phyloP scores from a whole-genome alignment of 208 protist genomes.

The Trypanosoma conorhini region DNA sequence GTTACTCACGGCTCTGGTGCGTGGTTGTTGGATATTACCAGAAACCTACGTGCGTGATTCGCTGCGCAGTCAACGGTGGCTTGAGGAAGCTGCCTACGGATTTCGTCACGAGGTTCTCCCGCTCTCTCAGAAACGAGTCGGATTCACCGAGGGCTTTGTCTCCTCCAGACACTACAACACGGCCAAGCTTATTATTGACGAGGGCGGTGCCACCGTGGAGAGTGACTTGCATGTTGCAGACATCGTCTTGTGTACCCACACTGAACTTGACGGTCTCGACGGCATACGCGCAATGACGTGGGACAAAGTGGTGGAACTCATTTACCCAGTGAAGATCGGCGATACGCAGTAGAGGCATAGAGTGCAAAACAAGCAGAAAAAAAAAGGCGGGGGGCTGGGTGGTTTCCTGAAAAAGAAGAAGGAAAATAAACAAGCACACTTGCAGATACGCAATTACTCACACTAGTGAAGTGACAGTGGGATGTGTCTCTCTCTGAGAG shows the following conservation, averaged over 20 bases:
- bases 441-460: background rate
- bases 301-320: constrained; percentile 80
- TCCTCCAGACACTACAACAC: constrained; percentile 72
- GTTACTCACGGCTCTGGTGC: constrained; percentile 79
- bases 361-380: constrained; percentile 17
- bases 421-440: background rate
- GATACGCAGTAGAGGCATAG: constrained; percentile 11
- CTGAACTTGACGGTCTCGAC: constrained; percentile 38
- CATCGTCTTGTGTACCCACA: constrained; percentile 76
- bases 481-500: background rate
- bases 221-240: constrained; percentile 45
- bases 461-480: background rate
- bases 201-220: constrained; percentile 72
- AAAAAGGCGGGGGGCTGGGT: background rate
- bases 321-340: constrained; percentile 67
- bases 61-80: constrained; percentile 49
- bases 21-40: constrained; percentile 87
- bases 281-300: constrained; percentile 54
- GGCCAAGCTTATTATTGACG: constrained; percentile 56
- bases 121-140: constrained; percentile 64
- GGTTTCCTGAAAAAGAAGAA: too few species aligned
- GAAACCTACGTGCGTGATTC: constrained; percentile 76
- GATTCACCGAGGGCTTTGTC: constrained; percentile 66
- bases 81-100: constrained; percentile 69
- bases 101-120: constrained; percentile 85